Base-by-base conservation (phyloP, 164 flowering plant species). In the Berberis vulgaris region DNA sequence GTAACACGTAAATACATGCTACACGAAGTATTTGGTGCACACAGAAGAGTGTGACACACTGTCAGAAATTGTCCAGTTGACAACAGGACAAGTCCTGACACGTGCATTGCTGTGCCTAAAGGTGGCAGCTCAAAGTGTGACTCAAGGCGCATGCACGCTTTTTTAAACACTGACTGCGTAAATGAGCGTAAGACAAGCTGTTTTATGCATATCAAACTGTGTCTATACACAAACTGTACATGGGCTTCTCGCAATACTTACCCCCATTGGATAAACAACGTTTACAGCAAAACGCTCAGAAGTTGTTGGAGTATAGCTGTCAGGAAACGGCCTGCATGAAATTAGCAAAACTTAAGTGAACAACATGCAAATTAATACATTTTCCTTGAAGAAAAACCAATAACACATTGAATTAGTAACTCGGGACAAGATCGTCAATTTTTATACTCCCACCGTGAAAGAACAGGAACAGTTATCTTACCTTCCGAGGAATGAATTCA, bases 401-500 rank as follows among this genome's bases (percentile, higher is more conserved):
- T 44, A 9, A 44, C 10, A 39, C 3, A 8, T 6, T 55, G 2
- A n/a, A 4, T 55, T n/a, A 13, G 4, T 13, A 6, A 55, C 8
- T 3, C 3, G 38, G 40, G 6, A 55, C 38, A 38, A 6, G 38
- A 55, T 55, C n/a, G 58, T n/a, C 13, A 4, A 13, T 55, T 7
- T 8, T 26, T 40, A 38, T 56, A 56, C 1, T 3, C 10, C 2
- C 11, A 41, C 8, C 1, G 4, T 0, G 60, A 41, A 3, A 57
- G 6, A 57, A 9, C 41, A 57, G 3, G 41, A 42, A 2, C 5
- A 46, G 11, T 54, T 52, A 44, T 9, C 54, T 11, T 3, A 91
- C 99, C 97, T 95, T 83, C 90, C 96, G 62, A 89, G 65, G 66
- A 89, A 84, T 55, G 96, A 80, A 77, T 84, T 84, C 72, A 95